A percentile compares a stretch with the other conserved stretches of the same genome.
phyloP scores from a whole-genome alignment of 2,329 filamentous ascomycete species.

The Fusarium denticulatum region DNA sequence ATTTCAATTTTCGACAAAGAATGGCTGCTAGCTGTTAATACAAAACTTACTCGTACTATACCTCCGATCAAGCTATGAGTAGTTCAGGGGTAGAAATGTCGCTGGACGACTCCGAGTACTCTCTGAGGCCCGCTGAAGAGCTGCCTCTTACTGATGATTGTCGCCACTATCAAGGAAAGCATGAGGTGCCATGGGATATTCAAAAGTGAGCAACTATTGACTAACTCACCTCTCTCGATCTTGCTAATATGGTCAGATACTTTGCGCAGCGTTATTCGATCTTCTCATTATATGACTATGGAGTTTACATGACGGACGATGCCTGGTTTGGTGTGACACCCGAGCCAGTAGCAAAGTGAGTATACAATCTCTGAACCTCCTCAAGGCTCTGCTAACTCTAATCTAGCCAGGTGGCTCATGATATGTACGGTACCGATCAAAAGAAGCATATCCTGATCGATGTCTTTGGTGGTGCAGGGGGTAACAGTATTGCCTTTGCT shows the following conservation, averaged over 20 bases:
- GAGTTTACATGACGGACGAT: constrained; percentile 89
- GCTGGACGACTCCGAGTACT: constrained; percentile 30
- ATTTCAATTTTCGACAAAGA: neutral
- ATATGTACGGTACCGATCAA: constrained; percentile 69
- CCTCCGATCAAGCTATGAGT: constrained; percentile 15
- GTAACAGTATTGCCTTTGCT: constrained; percentile 95
- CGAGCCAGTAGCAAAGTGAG: constrained; percentile 85
- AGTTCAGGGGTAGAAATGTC: constrained; percentile 14
- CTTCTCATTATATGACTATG: constrained; percentile 87
- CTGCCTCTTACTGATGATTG: constrained; percentile 70
- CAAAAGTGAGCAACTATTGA: constrained; percentile 73
- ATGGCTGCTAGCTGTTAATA: neutral
- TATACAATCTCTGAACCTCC: constrained; percentile 21
- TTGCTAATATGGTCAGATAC: constrained; percentile 67
- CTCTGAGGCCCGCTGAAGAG: constrained; percentile 55
- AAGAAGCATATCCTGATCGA: constrained; percentile 79
- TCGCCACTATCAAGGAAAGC: constrained; percentile 76
- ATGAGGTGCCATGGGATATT: constrained; percentile 82
- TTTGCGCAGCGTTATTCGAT: constrained; percentile 89
- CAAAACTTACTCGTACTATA: neutral
- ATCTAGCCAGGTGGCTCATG: constrained; percentile 75
- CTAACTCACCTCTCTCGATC: neutral
- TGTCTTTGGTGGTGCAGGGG: constrained; percentile 89
- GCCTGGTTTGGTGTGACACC: constrained; percentile 98
- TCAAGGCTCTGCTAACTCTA: neutral